Evolutionary conservation across 805 yeast genomes (phyloP), one percentile per base, ranked within the genome.

Genomic region (Limtongia smithiae): DNA sequence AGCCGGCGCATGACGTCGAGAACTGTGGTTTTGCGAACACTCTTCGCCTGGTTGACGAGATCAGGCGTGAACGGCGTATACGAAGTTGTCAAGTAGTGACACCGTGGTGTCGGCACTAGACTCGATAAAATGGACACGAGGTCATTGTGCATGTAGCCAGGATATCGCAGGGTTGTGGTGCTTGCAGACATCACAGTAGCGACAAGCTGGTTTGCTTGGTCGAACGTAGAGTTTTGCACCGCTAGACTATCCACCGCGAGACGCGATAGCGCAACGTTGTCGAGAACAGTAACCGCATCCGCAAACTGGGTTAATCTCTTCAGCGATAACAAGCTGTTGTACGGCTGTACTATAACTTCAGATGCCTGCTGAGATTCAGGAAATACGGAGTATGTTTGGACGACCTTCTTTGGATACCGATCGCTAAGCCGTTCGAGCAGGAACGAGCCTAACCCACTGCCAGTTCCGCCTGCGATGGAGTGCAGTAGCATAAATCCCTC

Each of bases 381-480:
- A 62, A 93, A 90, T 1, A 93, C 84, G 40, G 93, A 85, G 60
- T 84, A 85, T 0, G 97, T 88, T 50, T 85, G 85, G 7, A 86
- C 71, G 42, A 93, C 68, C 62, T 89, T 91, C 65, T 90, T 90
- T 44, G 84, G 80, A 64, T 81, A 91, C 46, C 88, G 71, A 65
- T 93, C 98, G 48, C 80, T 79, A 48, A 94, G 66, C 14, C 80
- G 71, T 65, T 93, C 97, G 33, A 93, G 68, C 37, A 93, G 59
- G 48, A 78, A 77, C 0, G 95, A 85, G 0, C 98, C 98, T 32
- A 89, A 79, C 2, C 99, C 98, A 0, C 96, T 85, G 0, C 99
- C 99, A 0, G 98, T 93, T 34, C 99, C 99, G 32, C 99, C 99
- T 0, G 97, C 97, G 3, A 93, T 95, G 3, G 96, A 85, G 68